These are phyloP conservation scores for Morella rubra DNA, from an alignment of 306 rosid genomes.

Conservation along the genomic window DNA sequence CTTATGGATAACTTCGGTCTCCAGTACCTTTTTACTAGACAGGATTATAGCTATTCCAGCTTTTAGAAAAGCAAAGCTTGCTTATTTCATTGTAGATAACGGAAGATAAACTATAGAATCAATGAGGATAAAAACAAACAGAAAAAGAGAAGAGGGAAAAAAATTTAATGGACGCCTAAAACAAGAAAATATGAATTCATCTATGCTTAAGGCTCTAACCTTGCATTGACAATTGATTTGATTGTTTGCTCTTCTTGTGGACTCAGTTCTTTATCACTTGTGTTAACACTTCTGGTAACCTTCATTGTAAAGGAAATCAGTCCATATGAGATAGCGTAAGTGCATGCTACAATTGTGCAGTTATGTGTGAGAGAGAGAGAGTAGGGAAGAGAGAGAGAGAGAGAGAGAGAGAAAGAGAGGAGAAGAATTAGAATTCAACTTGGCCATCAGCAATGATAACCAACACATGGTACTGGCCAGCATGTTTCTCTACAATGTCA, in stretches of 20 bases:
- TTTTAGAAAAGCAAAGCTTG: not conserved
- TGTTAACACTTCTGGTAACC: slow-evolving; percentile 68
- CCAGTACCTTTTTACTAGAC: not conserved
- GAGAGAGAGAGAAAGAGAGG: slow-evolving; percentile 12
- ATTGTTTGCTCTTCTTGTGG: slow-evolving; percentile 83
- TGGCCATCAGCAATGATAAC: slow-evolving; percentile 89
- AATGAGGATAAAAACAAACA: no score
- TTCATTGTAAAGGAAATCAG: slow-evolving; percentile 30
- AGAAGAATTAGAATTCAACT: slow-evolving; percentile 34
- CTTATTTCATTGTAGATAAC: not conserved
- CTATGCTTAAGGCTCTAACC: slow-evolving; percentile 41
- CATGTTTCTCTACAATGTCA: slow-evolving; percentile 81
- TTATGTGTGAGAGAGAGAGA: not conserved
- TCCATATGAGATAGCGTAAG: slow-evolving; percentile 6
- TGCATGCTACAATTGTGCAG: not conserved
- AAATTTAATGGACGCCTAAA: not conserved
- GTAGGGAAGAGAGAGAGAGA: slow-evolving; percentile 19
- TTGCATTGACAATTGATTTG: slow-evolving; percentile 69
- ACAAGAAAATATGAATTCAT: not conserved
- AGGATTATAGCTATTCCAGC: not conserved
- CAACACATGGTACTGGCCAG: slow-evolving; percentile 86
- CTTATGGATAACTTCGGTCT: not conserved
- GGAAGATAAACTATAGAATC: not conserved
- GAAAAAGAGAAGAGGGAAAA: not conserved
- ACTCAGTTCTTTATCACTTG: slow-evolving; percentile 53